Evolutionary conservation across 1,284 basidiomycete species (phyloP).

Genomic region (Microbotryomycetes sp.): DNA sequence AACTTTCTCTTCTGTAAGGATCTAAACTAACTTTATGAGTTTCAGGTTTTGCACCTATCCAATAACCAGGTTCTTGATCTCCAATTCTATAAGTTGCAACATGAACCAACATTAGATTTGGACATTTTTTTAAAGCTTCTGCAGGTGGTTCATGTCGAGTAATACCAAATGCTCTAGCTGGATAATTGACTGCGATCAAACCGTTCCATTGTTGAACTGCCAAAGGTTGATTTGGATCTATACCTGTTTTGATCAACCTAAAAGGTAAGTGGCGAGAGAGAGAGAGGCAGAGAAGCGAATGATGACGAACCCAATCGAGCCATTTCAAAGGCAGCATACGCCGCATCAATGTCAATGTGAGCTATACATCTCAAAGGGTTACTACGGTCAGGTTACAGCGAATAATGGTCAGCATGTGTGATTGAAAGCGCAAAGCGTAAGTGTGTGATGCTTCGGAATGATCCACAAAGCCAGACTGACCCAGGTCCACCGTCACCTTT

Average conservation of each 20-base stretch:
- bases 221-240: slow-evolving; percentile 56
- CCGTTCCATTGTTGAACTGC: slow-evolving; percentile 89
- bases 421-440: too few species aligned
- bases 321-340: slow-evolving; percentile 25
- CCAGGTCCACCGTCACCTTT: neutral
- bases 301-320: slow-evolving; percentile 49
- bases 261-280: neutral
- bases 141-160: slow-evolving; percentile 50
- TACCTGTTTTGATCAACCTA: too few species aligned
- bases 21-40: slow-evolving; percentile 97
- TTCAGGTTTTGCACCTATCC: slow-evolving; percentile 66
- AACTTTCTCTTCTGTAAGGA: slow-evolving; percentile 82
- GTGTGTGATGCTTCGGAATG: too few species aligned
- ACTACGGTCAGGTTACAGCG: slow-evolving; percentile 21
- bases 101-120: slow-evolving; percentile 76
- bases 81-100: slow-evolving; percentile 92
- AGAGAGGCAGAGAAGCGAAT: slow-evolving; percentile 41
- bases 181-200: slow-evolving; percentile 90
- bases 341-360: slow-evolving; percentile 85
- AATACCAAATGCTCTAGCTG: slow-evolving; percentile 83
- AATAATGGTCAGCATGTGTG: too few species aligned
- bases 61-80: slow-evolving; percentile 78
- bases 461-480: neutral
- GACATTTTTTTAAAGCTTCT: slow-evolving; percentile 60
- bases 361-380: slow-evolving; percentile 57